Percentiles rank a stretch among this genome's conserved stretches.
These are phyloP conservation scores for Poa annua DNA, from an alignment of 176 grass and related monocot genomes.

Conservation along the genomic window DNA sequence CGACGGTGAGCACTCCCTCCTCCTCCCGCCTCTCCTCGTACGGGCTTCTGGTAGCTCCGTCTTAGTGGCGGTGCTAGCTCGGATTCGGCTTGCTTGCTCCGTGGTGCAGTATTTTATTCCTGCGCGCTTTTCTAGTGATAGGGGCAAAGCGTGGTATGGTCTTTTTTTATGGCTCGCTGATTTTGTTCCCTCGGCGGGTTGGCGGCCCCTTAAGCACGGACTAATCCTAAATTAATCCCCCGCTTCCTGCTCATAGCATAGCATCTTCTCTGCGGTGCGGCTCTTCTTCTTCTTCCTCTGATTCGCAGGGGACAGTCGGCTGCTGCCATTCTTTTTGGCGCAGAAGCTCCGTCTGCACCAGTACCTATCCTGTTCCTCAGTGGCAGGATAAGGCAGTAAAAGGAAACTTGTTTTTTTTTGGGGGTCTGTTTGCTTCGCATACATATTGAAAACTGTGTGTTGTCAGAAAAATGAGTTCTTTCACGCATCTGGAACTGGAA, in stretches of 20 bases:
- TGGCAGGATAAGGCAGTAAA: no score
- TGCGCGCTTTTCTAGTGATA: constrained; percentile 17
- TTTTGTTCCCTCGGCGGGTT: constrained; percentile 9
- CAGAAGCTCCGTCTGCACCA: neutral
- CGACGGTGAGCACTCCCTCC: constrained; percentile 38
- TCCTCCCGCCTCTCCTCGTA: neutral
- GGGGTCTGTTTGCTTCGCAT: neutral
- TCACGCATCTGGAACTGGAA: neutral
- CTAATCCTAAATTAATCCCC: constrained; percentile 45
- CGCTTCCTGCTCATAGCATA: constrained; percentile 18
- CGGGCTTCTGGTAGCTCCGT: neutral
- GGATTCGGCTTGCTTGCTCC: constrained; percentile 2
- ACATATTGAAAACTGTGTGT: neutral
- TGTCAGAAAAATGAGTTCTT: neutral
- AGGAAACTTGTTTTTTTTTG: neutral
- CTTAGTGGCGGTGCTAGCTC: neutral
- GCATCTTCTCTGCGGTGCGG: neutral
- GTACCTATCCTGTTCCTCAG: neutral
- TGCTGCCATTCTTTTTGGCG: neutral
- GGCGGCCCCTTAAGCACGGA: neutral
- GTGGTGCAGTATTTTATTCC: constrained; percentile 36
- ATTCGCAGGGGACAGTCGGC: neutral
- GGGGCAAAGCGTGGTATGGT: constrained; percentile 1
- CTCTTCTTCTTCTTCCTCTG: neutral
- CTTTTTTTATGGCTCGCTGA: constrained; percentile 49